Base-by-base conservation (phyloP, 805 yeast genomes). In the Spencermartinsiella europaea region DNA sequence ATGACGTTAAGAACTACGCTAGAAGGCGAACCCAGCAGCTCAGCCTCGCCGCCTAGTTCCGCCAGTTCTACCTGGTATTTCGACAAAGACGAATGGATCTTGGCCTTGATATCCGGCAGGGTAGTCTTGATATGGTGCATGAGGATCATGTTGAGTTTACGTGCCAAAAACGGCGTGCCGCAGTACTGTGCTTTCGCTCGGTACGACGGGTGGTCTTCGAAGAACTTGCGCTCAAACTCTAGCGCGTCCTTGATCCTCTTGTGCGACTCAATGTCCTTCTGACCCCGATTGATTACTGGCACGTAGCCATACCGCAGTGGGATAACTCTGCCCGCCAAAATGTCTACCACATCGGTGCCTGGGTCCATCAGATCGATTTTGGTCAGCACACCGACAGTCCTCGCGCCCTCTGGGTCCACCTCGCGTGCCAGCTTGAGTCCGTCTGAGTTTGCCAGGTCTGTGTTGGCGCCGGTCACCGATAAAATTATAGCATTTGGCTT, bases 101-200 rank as follows among this genome's bases (percentile, higher is more conserved):
- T 82, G 66, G 85, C 77, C 68, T 89, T 93, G 59, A 93, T 93
- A 56, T 93, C 98, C 15, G 99, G 99, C 62, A 85, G 71, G 5
- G 89, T 84, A 46, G 83, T 80, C 66, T 85, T 81, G 66, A 93
- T 93, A 69, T 93, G 99, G 63, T 83, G 88, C 69, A 88, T 75
- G 58, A 93, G 76, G 57, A 93, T 87, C 37, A 84, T 80, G 68
- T 87, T 93, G 62, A 93, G 77, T 68, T 89, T 87, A 64, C 88
- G 85, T 44, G 98, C 96, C 63, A 93, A 74, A 66, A 84, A 93
- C 35, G 97, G 97, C n/a, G 99, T 93, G 66, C 99, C 99, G 69
- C 99, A 93, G 70, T 81, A 91, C 61, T 87, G 95, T 5, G 97
- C 91, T 65, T 91, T 93, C 27, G 93, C 83, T 57, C 88, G 78